phyloP scores from a whole-genome alignment of 768 basidiomycete species.

The Xerocomellus dryophilus region DNA sequence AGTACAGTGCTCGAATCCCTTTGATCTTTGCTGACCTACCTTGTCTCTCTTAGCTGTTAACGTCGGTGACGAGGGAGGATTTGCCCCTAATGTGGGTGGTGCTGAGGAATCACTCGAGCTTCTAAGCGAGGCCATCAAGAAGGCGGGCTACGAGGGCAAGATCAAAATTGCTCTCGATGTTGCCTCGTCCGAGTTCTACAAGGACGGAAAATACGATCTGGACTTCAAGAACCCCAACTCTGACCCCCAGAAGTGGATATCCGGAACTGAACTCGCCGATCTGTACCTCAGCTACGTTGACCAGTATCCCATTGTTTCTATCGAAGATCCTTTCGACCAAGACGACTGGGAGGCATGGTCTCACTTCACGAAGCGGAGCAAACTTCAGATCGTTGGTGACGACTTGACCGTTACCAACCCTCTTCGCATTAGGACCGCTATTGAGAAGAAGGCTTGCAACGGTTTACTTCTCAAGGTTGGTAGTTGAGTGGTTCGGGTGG shows the following conservation, averaged over 20 bases:
- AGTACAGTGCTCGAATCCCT: conserved; percentile 23
- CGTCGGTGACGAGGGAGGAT: conserved; percentile 99
- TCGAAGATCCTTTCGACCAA: conserved; percentile 99
- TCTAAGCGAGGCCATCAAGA: conserved; percentile 92
- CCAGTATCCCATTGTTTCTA: conserved; percentile 94
- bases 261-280: conserved; percentile 88
- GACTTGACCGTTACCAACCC: conserved; percentile 99
- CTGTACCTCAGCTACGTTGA: conserved; percentile 82
- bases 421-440: conserved; percentile 94
- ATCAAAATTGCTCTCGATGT: conserved; percentile 98
- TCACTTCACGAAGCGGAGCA: conserved; percentile 76
- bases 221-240: conserved; percentile 99
- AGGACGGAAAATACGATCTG: conserved; percentile 98
- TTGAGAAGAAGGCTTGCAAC: conserved; percentile 99
- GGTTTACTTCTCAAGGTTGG: conserved; percentile 91
- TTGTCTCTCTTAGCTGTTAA: conserved; percentile 71
- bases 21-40: neutral
- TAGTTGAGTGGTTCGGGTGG: neutral
- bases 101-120: conserved; percentile 98
- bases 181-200: conserved; percentile 99
- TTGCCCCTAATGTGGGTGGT: conserved; percentile 96
- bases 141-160: conserved; percentile 98
- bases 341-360: conserved; percentile 99
- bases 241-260: conserved; percentile 94
- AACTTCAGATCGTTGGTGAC: conserved; percentile 91